phyloP scores from a whole-genome alignment of 2,329 filamentous ascomycete genomes.

The Penicillium capsulatum region DNA sequence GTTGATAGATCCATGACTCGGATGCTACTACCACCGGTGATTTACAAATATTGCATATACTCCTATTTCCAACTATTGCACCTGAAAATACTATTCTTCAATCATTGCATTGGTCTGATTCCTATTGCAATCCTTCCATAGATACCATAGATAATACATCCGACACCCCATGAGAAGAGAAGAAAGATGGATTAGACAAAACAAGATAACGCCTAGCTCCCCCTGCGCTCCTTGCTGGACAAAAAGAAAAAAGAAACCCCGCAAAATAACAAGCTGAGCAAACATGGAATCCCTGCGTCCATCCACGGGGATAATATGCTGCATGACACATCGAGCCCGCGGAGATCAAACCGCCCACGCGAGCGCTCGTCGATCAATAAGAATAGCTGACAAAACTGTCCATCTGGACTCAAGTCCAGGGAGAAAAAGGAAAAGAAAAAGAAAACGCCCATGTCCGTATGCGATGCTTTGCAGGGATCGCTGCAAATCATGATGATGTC shows the following conservation, averaged over 20 bases:
- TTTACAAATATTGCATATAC: no score
- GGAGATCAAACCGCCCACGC: no score
- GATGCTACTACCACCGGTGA: no score
- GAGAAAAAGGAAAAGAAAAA: slow-evolving; percentile 9
- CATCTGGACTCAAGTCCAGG: background rate
- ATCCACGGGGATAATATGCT: no score
- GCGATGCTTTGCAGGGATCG: slow-evolving; percentile 8
- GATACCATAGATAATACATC: no score
- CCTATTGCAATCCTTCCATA: no score
- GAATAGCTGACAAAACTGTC: slow-evolving; percentile 7
- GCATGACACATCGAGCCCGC: no score
- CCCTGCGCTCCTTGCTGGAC: slow-evolving; percentile 21
- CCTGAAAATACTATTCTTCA: no score
- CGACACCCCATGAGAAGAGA: slow-evolving; percentile 1
- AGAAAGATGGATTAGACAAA: slow-evolving; percentile 10
- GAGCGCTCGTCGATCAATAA: slow-evolving; percentile 1
- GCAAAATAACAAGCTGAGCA: slow-evolving; percentile 5
- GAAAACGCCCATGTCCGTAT: slow-evolving; percentile 26
- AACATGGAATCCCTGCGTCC: no score
- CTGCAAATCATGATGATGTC: slow-evolving; percentile 4
- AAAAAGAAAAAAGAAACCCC: slow-evolving; percentile 13
- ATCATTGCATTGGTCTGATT: no score
- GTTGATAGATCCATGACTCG: no score
- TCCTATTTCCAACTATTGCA: no score
- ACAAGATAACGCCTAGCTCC: slow-evolving; percentile 14